A percentile compares a stretch with the other conserved stretches of the same genome.
These are phyloP conservation scores for Dovyalis caffra DNA, from an alignment of 345 rosid species.

Conservation along the genomic window DNA sequence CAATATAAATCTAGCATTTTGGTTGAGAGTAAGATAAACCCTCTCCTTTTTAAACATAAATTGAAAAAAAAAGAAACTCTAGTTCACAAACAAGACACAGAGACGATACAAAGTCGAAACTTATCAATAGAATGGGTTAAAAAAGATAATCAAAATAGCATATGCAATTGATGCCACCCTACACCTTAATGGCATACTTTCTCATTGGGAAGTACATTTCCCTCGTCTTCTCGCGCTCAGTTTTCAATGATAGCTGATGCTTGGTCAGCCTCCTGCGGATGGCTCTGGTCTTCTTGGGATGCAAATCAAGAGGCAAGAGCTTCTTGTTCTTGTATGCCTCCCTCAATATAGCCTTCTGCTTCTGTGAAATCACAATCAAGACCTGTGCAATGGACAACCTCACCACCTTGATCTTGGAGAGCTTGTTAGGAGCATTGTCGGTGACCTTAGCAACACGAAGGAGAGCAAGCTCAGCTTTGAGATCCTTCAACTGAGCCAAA, in stretches of 20 bases:
- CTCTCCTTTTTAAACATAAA: constrained; percentile 5
- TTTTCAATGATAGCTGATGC: constrained; percentile 81
- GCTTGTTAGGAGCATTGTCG: constrained; percentile 71
- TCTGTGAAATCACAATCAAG: constrained; percentile 85
- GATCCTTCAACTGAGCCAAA: constrained; percentile 57
- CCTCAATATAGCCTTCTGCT: constrained; percentile 81
- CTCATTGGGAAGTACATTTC: constrained; percentile 88
- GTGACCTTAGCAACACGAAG: constrained; percentile 76
- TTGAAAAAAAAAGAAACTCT: not conserved
- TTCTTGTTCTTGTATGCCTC: constrained; percentile 82
- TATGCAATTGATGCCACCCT: constrained; percentile 25
- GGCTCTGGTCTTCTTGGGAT: constrained; percentile 95
- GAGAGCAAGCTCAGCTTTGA: constrained; percentile 63
- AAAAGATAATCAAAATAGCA: constrained; percentile 3
- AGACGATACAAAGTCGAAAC: not conserved
- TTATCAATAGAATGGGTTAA: constrained; percentile 4
- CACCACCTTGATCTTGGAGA: constrained; percentile 85
- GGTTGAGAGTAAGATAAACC: not conserved
- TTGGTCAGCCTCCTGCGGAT: constrained; percentile 91
- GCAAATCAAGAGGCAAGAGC: constrained; percentile 81
- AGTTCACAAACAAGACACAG: constrained; percentile 7
- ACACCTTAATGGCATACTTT: constrained; percentile 88
- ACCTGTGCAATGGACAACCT: constrained; percentile 89
- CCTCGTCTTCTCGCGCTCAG: constrained; percentile 80
- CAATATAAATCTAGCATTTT: constrained; percentile 15